phyloP scores from a whole-genome alignment of 2,329 filamentous ascomycete genomes.

The Fusarium redolens region DNA sequence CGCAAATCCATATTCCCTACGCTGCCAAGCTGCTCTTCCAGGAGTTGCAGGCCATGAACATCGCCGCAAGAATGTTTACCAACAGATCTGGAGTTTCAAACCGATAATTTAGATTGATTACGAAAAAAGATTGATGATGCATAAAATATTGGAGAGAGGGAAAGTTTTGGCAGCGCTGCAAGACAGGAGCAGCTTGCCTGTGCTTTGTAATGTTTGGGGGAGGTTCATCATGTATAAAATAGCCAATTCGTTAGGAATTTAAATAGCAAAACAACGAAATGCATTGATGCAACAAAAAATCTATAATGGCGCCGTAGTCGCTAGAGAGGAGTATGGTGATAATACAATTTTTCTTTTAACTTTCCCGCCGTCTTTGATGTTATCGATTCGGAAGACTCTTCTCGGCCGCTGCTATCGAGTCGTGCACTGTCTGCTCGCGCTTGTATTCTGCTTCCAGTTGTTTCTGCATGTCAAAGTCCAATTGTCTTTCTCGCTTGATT shows the following conservation, averaged over 20 bases:
- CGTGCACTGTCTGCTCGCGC: constrained; percentile 83
- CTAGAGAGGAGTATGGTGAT: constrained; percentile 30
- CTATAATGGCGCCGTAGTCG: background rate
- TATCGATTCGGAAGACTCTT: constrained; percentile 44
- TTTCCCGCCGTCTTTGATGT: background rate
- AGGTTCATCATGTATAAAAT: constrained; percentile 34
- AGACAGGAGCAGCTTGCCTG: constrained; percentile 22
- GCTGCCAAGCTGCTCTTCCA: constrained; percentile 98
- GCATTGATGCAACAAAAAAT: constrained; percentile 33
- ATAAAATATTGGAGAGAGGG: constrained; percentile 16
- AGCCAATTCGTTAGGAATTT: constrained; percentile 26
- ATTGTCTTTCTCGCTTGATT: constrained; percentile 87
- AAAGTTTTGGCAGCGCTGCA: constrained; percentile 11
- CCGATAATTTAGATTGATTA: constrained; percentile 59
- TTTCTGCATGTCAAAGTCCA: constrained; percentile 93
- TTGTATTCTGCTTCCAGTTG: constrained; percentile 89
- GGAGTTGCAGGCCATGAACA: constrained; percentile 98
- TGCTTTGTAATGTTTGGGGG: constrained; percentile 41
- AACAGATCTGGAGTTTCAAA: constrained; percentile 81
- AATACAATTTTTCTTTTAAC: constrained; percentile 1
- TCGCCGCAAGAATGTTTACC: constrained; percentile 97
- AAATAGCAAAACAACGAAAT: constrained; percentile 41
- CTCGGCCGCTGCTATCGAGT: constrained; percentile 46
- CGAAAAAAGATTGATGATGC: constrained; percentile 20
- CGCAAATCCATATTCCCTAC: constrained; percentile 97